Base-by-base conservation (phyloP, 2,329 filamentous ascomycete species). In the Aspergillus caelatus region DNA sequence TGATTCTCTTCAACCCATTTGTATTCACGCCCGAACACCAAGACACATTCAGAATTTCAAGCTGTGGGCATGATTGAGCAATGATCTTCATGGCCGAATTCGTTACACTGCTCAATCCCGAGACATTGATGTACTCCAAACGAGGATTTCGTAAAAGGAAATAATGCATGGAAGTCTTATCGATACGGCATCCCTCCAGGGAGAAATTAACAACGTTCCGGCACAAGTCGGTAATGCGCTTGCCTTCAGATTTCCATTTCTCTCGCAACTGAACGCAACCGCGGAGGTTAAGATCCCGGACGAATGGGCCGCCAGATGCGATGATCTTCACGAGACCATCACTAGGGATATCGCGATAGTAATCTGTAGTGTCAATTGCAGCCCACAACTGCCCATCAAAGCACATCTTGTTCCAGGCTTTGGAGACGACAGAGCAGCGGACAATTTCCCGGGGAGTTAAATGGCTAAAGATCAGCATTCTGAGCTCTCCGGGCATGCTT, bases 301-400 rank as follows among this genome's bases (percentile, higher is more conserved):
- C 88, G 71, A 98, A 99, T 0, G 94, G 92, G 0, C 94, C 95
- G 1, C 93, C 93, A 4, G 89, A 85, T 1, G 89, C 87, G 72
- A 98, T 93, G 65, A 98, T 93, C 72, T 91, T 93, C 61, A 93
- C 88, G 55, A 99, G 81, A 0, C 92, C 91, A 67, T 92, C 89
- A 26, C 91, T 91, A 0, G 94, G 90, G 67, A 98, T 98, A 58
- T 93, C 87, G 67, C 86, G 87, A 75, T 98, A 97, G 77, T 94
- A 98, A 57, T 91, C 89, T 9, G 93, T 90, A 2, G 92, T 88
- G 75, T 98, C 93, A 56, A 98, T 85, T 48, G 86, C 88, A 4
- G 88, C 89, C 95, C 95, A 99, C 19, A 98, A 81, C 79, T 99
- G 95, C 2, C 95, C 95, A 76, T 99, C 94, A 71, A 94, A 97